These are phyloP conservation scores for Thozetella sp. DNA, from an alignment of 495 filamentous ascomycete species.

Conservation along the genomic window DNA sequence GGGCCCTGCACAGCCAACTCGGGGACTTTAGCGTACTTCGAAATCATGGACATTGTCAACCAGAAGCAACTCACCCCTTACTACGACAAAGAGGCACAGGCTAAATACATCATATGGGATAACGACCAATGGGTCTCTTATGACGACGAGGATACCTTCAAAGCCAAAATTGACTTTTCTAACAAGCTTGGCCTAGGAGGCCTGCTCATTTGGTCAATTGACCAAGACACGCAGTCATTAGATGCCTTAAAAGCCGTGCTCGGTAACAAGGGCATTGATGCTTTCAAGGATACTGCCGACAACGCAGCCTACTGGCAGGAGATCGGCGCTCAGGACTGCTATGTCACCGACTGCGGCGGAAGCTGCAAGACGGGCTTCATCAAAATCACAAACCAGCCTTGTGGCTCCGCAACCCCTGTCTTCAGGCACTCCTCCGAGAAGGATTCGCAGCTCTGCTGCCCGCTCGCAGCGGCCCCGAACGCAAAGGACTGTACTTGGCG, in stretches of 20 bases:
- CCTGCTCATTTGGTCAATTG: slow-evolving; percentile 32
- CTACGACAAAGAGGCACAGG: slow-evolving; percentile 24
- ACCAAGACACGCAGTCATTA: slow-evolving; percentile 20
- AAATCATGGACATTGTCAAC: slow-evolving; percentile 39
- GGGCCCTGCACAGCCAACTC: slow-evolving; percentile 31
- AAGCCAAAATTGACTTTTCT: slow-evolving; percentile 39
- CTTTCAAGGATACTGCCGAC: background rate
- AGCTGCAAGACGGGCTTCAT: slow-evolving; percentile 13
- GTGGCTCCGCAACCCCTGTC: too few relatives aligned
- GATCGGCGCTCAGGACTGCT: background rate
- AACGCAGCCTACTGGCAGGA: background rate
- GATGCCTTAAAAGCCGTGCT: slow-evolving; percentile 8
- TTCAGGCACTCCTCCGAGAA: too few relatives aligned
- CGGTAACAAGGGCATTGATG: background rate
- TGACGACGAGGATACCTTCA: slow-evolving; percentile 41
- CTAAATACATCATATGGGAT: slow-evolving; percentile 40
- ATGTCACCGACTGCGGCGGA: slow-evolving; percentile 11
- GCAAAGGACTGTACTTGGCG: too few relatives aligned
- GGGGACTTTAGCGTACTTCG: slow-evolving; percentile 36
- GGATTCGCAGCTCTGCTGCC: slow-evolving; percentile 10
- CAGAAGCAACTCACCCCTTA: slow-evolving; percentile 5
- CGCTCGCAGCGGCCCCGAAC: too few relatives aligned
- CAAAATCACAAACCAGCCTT: slow-evolving; percentile 6
- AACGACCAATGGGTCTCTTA: slow-evolving; percentile 49
- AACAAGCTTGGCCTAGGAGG: slow-evolving; percentile 26